Evolutionary conservation across 345 rosid species (phyloP), one percentile per base, ranked within the genome.

Genomic region (Linum usitatissimum): DNA sequence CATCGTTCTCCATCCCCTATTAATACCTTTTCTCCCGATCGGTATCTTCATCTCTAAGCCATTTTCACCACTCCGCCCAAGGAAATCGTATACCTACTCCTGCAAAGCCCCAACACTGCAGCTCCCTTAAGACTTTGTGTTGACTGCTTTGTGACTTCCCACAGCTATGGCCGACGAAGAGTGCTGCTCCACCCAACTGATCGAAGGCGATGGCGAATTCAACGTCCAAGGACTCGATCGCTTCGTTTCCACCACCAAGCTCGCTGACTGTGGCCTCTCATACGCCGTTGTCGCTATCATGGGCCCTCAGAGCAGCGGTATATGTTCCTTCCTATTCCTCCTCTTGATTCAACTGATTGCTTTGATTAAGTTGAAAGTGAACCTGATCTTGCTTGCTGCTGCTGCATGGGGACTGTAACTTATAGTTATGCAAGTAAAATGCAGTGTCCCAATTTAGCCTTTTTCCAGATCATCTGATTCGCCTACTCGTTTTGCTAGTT

Each of bases 261-360:
- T 88, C 15, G 63, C 75, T 65, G 63, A 77, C 17, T 75, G 86
- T n/a, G 91, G 95, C 34, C 89, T 85, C 61, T 88, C 95, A 48
- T 88, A 87, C 61, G 84, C 91, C 3, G 87, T 88, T 28, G 95
- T 88, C 61, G 91, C 95, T 6, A 71, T 85, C 83, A 83, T 88
- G 91, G 91, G 95, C 59, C 95, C 95, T n/a, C 89, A 85, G 20
- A 85, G 95, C 70, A 85, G 91, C 64, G 91, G 91, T 87, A 73
- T 45, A 73, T 45, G 71, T 23, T 57, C 9, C 12, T 56, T 12
- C 13, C 31, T 19, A 23, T 28, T 57, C 23, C 1, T 7, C 13
- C 34, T 57, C 15, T 23, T 19, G 60, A 13, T 57, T 57, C 60
- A 57, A 6, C 60, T 21, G 15, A 57, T 23, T 57, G 54, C 13